Evolutionary conservation across 305 asterid species (phyloP), one percentile per base, ranked within the genome.

Genomic region (Fraxinus floribunda): DNA sequence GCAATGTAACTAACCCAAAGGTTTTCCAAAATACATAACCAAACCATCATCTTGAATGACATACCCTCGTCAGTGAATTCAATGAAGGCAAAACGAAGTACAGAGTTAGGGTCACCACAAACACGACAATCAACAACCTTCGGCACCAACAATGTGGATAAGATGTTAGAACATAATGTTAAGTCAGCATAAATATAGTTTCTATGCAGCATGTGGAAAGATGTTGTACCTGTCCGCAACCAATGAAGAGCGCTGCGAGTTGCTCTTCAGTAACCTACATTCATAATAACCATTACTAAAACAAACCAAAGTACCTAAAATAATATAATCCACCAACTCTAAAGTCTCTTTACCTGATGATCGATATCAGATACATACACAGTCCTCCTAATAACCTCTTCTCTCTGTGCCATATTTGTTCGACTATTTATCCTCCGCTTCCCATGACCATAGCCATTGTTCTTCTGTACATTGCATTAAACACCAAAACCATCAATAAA

Each of bases 351-450:
- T 81, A 96, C 99, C 97, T 94, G 99, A 84, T 94, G 97, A 93
- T 96, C 99, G 85, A 96, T 94, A 85, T 96, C 98, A 39, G 98
- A 94, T 7, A 94, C 99, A 78, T 93, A 96, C 26, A 96, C 98
- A 0, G 99, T 94, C 89, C 99, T 93, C 92, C 91, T 91, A 85
- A 96, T 96, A 83, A 94, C 97, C 2, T 96, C 99, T 18, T 94
- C 98, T 49, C 91, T 86, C 82, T 96, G 99, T 55, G 99, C 98
- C 94, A 93, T 90, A 89, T 92, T 89, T 30, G 99, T 96, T 83
- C 98, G 86, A 90, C 86, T 90, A 79, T 92, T 96, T 90, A 89
- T 89, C 89, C 94, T 89, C 83, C 90, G 86, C 88, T 89, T 96
- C 62, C 94, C 97, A 84, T 91, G 88, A 74, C 80, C 70, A 82